Base-by-base conservation (phyloP, 2,329 filamentous ascomycete genomes). In the Sporothrix pseudoabietina region DNA sequence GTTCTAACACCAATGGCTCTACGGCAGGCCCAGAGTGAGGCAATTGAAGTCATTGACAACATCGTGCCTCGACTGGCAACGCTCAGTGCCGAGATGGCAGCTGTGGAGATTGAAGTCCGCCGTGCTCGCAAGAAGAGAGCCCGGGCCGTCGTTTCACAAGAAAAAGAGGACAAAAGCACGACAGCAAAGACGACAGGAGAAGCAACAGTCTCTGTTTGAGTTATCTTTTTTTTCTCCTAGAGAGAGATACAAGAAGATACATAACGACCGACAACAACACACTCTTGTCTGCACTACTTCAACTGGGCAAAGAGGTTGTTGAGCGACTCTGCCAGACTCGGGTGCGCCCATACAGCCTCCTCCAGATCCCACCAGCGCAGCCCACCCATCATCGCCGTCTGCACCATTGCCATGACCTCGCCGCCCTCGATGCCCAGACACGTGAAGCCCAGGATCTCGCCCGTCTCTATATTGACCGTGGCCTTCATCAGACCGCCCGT, bases 51-150 rank as follows among this genome's bases (percentile, higher is more conserved):
- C 0, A 84, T 93, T 3, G 86, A 89, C 72, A 80, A 85, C 0
- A 79, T 90, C 3, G 80, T 94, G 1, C 86, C 89, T 1, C 81
- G 81, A 54, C 82, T 94, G 9, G 85, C 85, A 7, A 86, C 85
- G 1, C 80, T 92, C n/a, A 84, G 85, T 49, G 84, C 84, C 39
- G 85, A 89, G 77, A 89, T 95, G 87, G 83, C 84, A 16, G 81
- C 82, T n/a, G 79, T 92, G 5, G 92, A 94, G 82, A 88, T 90
- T 70, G 87, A 91, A 76, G 89, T 95, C 71, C 85, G 91, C 52
- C 83, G 91, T 73, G 87, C 86, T 49, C 82, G 85, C 73, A 89
- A 90, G 82, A 85, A 80, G 80, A 82, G 86, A 49, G 83, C 84
- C 79, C 82, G 82, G 0, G 82, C 71, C 4, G 70, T 49, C 2